phyloP scores from a whole-genome alignment of 148 eudicot genomes.

The Chenopodium quinoa region DNA sequence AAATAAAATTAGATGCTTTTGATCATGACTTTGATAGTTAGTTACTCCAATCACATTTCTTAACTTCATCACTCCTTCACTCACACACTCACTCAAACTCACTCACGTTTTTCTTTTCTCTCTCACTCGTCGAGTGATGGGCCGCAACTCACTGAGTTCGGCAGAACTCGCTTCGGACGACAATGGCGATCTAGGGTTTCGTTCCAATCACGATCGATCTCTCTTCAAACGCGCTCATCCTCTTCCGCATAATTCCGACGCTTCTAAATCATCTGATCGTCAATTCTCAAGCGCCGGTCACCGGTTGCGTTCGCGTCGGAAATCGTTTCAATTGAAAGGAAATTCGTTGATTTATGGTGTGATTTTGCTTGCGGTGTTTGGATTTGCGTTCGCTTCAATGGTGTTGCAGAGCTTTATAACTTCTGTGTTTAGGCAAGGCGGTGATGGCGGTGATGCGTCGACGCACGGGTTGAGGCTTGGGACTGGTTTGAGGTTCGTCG shows the following conservation, averaged over 20 bases:
- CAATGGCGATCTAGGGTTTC: constrained; percentile 43
- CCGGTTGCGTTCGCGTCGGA: constrained; percentile 43
- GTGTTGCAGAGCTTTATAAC: constrained; percentile 78
- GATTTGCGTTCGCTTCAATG: constrained; percentile 66
- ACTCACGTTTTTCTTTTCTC: not conserved
- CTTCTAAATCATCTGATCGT: constrained; percentile 33
- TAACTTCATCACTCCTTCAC: not conserved
- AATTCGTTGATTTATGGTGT: constrained; percentile 59
- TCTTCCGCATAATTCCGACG: constrained; percentile 18
- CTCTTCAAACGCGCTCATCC: constrained; percentile 50
- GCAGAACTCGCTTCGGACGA: constrained; percentile 10
- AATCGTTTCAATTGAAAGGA: constrained; percentile 40
- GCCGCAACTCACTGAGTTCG: not conserved
- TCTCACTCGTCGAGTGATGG: not conserved
- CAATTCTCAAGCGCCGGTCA: constrained; percentile 32
- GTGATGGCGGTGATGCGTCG: constrained; percentile 37
- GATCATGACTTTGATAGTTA: not conserved
- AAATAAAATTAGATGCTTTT: not conserved
- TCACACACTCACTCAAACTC: not conserved
- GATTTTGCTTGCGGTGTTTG: constrained; percentile 53
- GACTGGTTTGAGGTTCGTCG: constrained; percentile 58
- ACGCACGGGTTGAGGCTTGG: constrained; percentile 51
- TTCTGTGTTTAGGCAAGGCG: constrained; percentile 48
- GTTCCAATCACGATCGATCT: constrained; percentile 60
- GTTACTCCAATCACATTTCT: not conserved